Evolutionary conservation across 306 rosid genomes (phyloP).

Genomic region (Prinsepia uniflora): DNA sequence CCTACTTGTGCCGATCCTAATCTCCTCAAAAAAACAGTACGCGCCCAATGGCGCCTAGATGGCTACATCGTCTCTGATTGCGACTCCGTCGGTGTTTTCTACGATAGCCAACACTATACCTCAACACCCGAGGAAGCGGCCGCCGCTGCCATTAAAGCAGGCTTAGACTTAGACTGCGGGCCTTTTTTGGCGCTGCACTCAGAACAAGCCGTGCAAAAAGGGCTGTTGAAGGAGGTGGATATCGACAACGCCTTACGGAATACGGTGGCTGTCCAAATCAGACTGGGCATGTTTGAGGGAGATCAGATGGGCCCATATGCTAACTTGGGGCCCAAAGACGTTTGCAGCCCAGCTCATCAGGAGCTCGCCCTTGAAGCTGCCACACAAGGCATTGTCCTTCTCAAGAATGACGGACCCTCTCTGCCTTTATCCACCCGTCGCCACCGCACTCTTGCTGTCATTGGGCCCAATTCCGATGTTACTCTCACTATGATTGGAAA

Average conservation of each 20-base stretch:
- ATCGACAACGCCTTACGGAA: constrained; percentile 57
- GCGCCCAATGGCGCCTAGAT: constrained; percentile 70
- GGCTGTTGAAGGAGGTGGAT: constrained; percentile 50
- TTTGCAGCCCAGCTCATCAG: constrained; percentile 66
- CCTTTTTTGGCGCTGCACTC: constrained; percentile 72
- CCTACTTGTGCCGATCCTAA: constrained; percentile 96
- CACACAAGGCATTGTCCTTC: constrained; percentile 77
- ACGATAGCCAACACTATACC: constrained; percentile 63
- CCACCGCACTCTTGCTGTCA: constrained; percentile 62
- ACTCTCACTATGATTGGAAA: constrained; percentile 77
- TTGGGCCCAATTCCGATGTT: constrained; percentile 83
- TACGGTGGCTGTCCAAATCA: constrained; percentile 74
- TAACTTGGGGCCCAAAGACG: constrained; percentile 65
- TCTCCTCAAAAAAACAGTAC: constrained; percentile 66
- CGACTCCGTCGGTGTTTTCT: constrained; percentile 82
- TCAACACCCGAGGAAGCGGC: constrained; percentile 87
- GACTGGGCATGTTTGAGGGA: constrained; percentile 90
- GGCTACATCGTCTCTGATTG: constrained; percentile 97
- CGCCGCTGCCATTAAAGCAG: constrained; percentile 93
- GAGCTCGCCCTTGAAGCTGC: constrained; percentile 79
- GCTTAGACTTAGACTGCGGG: constrained; percentile 90
- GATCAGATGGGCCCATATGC: constrained; percentile 52
- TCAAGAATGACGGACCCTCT: constrained; percentile 52
- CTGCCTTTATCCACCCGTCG: constrained; percentile 56
- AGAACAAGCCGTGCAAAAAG: constrained; percentile 59